A percentile compares a stretch with the other conserved stretches of the same genome.
Evolutionary conservation across 805 yeast species (phyloP).

Genomic region (Vanderwaltozyma polyspora): DNA sequence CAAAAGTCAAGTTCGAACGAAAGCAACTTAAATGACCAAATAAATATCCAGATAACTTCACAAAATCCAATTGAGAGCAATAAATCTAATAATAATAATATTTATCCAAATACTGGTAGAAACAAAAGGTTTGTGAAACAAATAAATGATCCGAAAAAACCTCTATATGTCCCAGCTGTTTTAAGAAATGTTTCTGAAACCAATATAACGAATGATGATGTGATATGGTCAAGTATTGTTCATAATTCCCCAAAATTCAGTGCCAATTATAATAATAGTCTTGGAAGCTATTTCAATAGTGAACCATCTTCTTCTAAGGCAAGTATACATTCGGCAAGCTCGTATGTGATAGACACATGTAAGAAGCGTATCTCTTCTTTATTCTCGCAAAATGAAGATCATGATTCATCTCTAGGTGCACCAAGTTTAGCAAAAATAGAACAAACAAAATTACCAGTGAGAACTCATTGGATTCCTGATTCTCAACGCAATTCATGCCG

Average conservation of each 20-base stretch:
- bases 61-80: not conserved
- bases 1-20: conserved; percentile 3
- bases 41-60: not conserved
- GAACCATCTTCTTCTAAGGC: conserved; percentile 10
- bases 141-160: conserved; percentile 70
- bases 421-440: conserved; percentile 14
- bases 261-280: not conserved
- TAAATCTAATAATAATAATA: not conserved
- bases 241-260: not conserved
- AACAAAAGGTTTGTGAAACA: conserved; percentile 38
- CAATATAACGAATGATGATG: conserved; percentile 32
- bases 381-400: conserved; percentile 7
- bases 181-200: conserved; percentile 42
- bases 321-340: conserved; percentile 20
- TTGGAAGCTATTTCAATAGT: not conserved
- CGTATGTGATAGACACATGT: conserved; percentile 10
- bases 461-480: conserved; percentile 69
- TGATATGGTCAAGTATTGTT: conserved; percentile 11
- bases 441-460: conserved; percentile 32
- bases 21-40: conserved; percentile 2
- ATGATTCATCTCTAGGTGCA: conserved; percentile 1
- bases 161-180: conserved; percentile 86
- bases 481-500: conserved; percentile 51
- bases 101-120: not conserved
- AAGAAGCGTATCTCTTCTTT: conserved; percentile 9